Evolutionary conservation across 2,329 filamentous ascomycete genomes (phyloP).

Genomic region (Chaetoscypha palmicola): DNA sequence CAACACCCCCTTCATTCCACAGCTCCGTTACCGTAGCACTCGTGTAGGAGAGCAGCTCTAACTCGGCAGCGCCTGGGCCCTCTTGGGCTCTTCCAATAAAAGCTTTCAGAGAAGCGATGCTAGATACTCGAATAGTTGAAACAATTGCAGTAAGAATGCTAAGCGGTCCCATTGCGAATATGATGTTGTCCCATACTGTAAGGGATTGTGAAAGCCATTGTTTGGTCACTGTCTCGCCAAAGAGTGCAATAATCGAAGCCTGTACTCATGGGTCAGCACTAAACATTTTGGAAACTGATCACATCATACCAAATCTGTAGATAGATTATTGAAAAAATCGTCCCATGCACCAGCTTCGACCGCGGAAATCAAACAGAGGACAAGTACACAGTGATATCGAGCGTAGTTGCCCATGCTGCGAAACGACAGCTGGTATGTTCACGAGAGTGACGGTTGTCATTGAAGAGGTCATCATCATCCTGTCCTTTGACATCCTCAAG

Average conservation of each 20-base stretch:
- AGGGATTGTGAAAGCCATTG: slow-evolving; percentile 41
- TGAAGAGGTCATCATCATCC: too few relatives aligned
- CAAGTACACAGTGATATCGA: too few relatives aligned
- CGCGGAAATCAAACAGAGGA: background rate
- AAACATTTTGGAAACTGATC: background rate
- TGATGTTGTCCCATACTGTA: slow-evolving; percentile 36
- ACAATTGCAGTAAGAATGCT: slow-evolving; percentile 40
- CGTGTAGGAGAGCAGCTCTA: slow-evolving; percentile 1
- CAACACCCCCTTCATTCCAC: background rate
- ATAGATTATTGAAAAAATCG: slow-evolving; percentile 18
- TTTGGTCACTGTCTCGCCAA: slow-evolving; percentile 41
- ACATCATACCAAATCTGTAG: slow-evolving; percentile 16
- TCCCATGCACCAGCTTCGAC: slow-evolving; percentile 11
- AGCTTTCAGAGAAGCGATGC: slow-evolving; percentile 36
- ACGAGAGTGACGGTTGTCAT: too few relatives aligned
- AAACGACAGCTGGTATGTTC: too few relatives aligned
- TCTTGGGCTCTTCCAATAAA: slow-evolving; percentile 34
- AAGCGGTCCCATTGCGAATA: slow-evolving; percentile 41
- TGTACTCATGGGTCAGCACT: background rate
- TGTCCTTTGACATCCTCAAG: too few relatives aligned
- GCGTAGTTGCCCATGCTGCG: too few relatives aligned
- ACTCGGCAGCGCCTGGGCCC: background rate
- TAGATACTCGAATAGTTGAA: slow-evolving; percentile 39
- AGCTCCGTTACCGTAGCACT: background rate
- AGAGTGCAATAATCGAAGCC: slow-evolving; percentile 25